phyloP scores from a whole-genome alignment of 352 stramenopile genomes.

The Thraustotheca clavata region DNA sequence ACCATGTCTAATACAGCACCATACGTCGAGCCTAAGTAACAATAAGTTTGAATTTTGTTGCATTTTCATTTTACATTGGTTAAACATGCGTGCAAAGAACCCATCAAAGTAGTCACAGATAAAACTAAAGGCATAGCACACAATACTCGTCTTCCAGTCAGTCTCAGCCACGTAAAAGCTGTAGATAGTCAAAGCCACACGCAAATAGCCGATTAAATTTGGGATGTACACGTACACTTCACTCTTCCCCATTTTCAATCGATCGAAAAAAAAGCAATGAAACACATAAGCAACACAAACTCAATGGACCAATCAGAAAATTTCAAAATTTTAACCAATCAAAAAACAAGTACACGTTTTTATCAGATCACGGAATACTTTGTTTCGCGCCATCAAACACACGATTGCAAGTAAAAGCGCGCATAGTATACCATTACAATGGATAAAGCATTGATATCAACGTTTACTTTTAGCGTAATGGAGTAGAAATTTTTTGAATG shows the following conservation, averaged over 20 bases:
- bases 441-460: no score
- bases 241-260: slow-evolving; percentile 8
- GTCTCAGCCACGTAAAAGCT: slow-evolving; percentile 74
- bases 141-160: slow-evolving; percentile 64
- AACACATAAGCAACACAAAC: no score
- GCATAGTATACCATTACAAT: no score
- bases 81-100: slow-evolving; percentile 92
- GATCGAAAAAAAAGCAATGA: not conserved
- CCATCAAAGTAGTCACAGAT: slow-evolving; percentile 97
- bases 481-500: no score
- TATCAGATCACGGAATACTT: no score
- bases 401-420: no score
- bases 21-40: slow-evolving; percentile 75
- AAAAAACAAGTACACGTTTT: no score
- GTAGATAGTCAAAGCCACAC: slow-evolving; percentile 80
- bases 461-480: no score
- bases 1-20: slow-evolving; percentile 97
- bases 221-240: slow-evolving; percentile 94
- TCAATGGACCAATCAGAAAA: not conserved
- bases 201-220: slow-evolving; percentile 94
- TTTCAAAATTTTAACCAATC: no score
- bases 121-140: slow-evolving; percentile 94
- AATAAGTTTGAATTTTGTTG: slow-evolving; percentile 7
- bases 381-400: no score
- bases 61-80: slow-evolving; percentile 78